Conservation (phyloP, 345 rosid genomes). For the Brassica juncea region DNA sequence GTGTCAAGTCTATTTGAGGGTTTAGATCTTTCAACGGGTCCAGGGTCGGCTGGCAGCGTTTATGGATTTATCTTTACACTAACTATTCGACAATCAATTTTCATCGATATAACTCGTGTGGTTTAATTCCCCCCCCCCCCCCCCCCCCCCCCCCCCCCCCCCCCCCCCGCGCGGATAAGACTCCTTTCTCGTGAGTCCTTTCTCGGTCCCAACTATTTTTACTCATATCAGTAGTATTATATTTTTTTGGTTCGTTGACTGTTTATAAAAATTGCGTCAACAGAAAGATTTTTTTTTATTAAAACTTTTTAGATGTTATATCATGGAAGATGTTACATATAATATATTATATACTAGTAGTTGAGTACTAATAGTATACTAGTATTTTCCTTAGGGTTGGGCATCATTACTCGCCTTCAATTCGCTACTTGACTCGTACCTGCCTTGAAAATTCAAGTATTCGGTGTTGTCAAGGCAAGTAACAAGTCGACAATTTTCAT, state of each 20-base stretch:
- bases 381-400: no score
- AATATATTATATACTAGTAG: no score
- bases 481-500: no score
- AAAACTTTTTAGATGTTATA: no score
- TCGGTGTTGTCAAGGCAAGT: no score
- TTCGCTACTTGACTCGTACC: no score
- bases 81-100: conserved; percentile 3
- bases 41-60: background rate
- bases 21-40: background rate
- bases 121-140: background rate
- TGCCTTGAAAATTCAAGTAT: no score
- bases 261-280: background rate
- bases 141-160: no score
- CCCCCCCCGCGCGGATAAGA: no score
- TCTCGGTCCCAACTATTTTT: conserved; percentile 7
- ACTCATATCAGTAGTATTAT: background rate
- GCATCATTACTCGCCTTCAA: no score
- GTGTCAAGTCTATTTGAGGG: background rate
- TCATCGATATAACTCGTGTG: conserved; percentile 5
- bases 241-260: background rate
- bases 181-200: background rate
- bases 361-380: no score
- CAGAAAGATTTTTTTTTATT: background rate
- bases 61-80: background rate
- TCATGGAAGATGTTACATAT: background rate